Percentiles rank a stretch among this genome's conserved stretches.
phyloP scores from a whole-genome alignment of 306 rosid genomes.

The Begonia loranthoides region DNA sequence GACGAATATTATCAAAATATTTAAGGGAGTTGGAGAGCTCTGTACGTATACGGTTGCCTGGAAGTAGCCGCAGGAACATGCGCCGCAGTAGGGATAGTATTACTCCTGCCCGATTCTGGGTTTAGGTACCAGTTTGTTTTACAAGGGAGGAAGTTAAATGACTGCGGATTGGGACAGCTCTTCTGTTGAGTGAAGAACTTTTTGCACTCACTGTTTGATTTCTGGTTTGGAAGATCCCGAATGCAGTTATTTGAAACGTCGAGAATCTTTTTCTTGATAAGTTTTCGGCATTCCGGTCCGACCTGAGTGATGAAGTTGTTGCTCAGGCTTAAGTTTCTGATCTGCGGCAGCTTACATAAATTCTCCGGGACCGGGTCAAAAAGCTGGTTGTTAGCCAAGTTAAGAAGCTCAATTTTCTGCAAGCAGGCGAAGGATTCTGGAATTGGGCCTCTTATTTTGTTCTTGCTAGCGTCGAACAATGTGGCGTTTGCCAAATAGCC shows the following conservation, averaged over 20 bases:
- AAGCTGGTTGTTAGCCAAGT: slow-evolving; percentile 27
- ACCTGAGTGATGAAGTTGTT: slow-evolving; percentile 41
- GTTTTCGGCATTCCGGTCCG: slow-evolving; percentile 43
- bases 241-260: slow-evolving; percentile 48
- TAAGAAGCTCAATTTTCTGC: slow-evolving; percentile 20
- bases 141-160: slow-evolving; percentile 31
- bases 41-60: no score
- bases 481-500: slow-evolving; percentile 33
- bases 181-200: slow-evolving; percentile 11
- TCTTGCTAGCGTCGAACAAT: slow-evolving; percentile 47
- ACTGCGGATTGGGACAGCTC: slow-evolving; percentile 15
- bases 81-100: no score
- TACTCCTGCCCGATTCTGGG: no score
- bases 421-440: slow-evolving; percentile 62
- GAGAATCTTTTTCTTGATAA: slow-evolving; percentile 27
- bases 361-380: slow-evolving; percentile 49
- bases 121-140: neutral
- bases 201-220: slow-evolving; percentile 12
- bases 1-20: no score
- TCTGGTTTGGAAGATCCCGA: slow-evolving; percentile 32
- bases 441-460: slow-evolving; percentile 44
- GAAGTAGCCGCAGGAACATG: no score
- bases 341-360: slow-evolving; percentile 31
- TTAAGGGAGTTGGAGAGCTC: no score
- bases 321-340: slow-evolving; percentile 23